Evolutionary conservation across 1,284 basidiomycete species (phyloP).

Genomic region (Gymnopus androsaceus): DNA sequence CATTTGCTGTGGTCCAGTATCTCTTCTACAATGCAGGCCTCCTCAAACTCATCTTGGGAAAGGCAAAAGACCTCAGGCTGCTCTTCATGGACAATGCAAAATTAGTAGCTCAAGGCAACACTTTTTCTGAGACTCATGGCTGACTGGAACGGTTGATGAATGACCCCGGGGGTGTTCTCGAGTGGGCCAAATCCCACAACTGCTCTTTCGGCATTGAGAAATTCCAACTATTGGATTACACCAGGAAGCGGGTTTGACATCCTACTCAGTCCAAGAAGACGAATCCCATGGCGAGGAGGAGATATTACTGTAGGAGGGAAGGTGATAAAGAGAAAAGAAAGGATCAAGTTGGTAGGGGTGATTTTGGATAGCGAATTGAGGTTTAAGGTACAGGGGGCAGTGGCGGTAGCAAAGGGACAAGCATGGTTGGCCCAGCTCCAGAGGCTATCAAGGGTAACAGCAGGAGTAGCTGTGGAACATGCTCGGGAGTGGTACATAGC

Average conservation of each 20-base stretch:
- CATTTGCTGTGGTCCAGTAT: conserved; percentile 21
- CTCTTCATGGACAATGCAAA: conserved; percentile 3
- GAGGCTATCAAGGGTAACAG: no score
- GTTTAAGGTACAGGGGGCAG: conserved; percentile 6
- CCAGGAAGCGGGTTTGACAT: not conserved
- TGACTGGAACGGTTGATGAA: not conserved
- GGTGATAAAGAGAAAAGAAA: not conserved
- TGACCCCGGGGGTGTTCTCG: not conserved
- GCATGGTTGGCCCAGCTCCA: no score
- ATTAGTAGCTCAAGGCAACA: not conserved
- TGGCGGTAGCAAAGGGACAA: conserved; percentile 6
- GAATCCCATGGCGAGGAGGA: not conserved
- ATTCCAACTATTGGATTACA: not conserved
- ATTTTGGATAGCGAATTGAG: not conserved
- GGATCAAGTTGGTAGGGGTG: not conserved
- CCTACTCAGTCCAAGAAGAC: not conserved
- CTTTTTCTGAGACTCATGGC: not conserved
- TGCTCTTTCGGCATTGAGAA: not conserved
- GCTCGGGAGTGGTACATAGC: no score
- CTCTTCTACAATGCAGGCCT: conserved; percentile 5
- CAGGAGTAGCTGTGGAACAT: no score
- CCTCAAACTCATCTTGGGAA: no score
- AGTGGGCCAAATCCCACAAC: not conserved
- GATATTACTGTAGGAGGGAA: not conserved
- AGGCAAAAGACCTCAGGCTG: not conserved